These are phyloP conservation scores for Gynandropsis gynandra DNA, from an alignment of 345 rosid species.

Conservation along the genomic window DNA sequence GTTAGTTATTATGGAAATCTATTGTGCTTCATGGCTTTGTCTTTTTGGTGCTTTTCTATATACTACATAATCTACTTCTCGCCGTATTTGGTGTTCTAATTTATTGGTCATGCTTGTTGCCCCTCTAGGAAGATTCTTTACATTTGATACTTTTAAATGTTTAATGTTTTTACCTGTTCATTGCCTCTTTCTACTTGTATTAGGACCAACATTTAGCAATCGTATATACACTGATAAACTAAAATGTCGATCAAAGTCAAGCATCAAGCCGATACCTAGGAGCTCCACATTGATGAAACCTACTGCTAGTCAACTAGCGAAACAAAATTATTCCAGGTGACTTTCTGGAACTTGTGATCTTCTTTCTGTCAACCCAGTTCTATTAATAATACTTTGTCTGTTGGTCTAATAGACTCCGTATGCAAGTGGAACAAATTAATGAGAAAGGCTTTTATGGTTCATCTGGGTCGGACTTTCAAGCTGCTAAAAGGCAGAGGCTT, in stretches of 20 bases:
- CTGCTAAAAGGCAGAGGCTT: conserved; percentile 90
- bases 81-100: conserved; percentile 14
- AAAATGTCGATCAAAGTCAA: conserved; percentile 35
- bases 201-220: conserved; percentile 44
- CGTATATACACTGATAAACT: conserved; percentile 30
- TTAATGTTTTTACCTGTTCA: not conserved
- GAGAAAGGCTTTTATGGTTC: conserved; percentile 44
- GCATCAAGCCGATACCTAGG: conserved; percentile 41
- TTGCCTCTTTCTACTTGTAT: conserved; percentile 11
- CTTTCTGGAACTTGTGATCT: conserved; percentile 4
- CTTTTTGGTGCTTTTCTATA: conserved; percentile 4
- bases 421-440: conserved; percentile 29
- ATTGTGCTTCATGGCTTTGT: not conserved
- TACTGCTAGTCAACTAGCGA: conserved; percentile 82
- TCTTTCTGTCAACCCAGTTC: not conserved
- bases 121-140: not conserved
- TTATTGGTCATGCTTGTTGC: not conserved
- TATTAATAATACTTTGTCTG: not conserved
- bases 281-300: conserved; percentile 93
- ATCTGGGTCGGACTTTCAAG: conserved; percentile 69
- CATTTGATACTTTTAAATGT: not conserved
- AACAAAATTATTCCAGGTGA: conserved; percentile 72
- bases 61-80: conserved; percentile 13
- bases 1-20: not conserved
- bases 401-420: conserved; percentile 28